Percentiles rank a stretch among this genome's conserved stretches.
phyloP scores from a whole-genome alignment of 352 stramenopile species.

The Hyaloperonospora arabidopsidis region DNA sequence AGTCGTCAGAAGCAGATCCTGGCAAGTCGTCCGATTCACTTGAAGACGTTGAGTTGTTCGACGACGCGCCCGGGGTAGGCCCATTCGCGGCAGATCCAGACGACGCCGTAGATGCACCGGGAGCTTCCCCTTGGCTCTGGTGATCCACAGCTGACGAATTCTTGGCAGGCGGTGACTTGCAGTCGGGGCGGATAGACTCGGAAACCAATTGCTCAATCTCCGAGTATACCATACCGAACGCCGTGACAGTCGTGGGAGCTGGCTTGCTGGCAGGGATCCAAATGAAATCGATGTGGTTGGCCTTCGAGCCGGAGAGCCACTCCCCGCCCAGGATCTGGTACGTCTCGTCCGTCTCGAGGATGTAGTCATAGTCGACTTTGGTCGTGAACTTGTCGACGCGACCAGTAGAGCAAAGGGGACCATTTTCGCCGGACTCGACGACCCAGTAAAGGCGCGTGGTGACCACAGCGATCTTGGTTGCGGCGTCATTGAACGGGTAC shows the following conservation, averaged over 20 bases:
- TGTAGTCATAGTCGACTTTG: constrained; percentile 57
- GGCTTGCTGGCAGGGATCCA: constrained; percentile 51
- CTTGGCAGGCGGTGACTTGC: background rate
- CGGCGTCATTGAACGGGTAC: constrained; percentile 60
- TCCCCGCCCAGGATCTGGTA: constrained; percentile 65
- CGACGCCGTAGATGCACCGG: too few species aligned
- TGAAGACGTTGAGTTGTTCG: too few species aligned
- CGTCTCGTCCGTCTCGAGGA: constrained; percentile 55
- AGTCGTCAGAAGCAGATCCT: too few species aligned
- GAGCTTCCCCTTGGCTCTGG: too few species aligned
- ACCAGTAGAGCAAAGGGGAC: constrained; percentile 39
- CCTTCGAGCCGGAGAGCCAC: constrained; percentile 47
- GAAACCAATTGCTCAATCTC: constrained; percentile 41
- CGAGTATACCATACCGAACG: constrained; percentile 40
- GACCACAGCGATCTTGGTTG: constrained; percentile 43
- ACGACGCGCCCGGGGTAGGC: too few species aligned
- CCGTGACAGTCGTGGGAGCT: constrained; percentile 29
- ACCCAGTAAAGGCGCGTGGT: constrained; percentile 58
- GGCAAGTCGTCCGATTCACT: too few species aligned
- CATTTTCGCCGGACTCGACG: constrained; percentile 44
- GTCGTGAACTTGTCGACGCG: constrained; percentile 43
- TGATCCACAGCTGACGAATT: too few species aligned
- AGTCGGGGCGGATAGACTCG: constrained; percentile 30
- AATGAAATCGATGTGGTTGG: constrained; percentile 59
- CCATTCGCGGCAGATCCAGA: too few species aligned